Percentiles rank a stretch among this genome's conserved stretches.
Evolutionary conservation across 306 rosid genomes (phyloP).

Genomic region (Argentina anserina): DNA sequence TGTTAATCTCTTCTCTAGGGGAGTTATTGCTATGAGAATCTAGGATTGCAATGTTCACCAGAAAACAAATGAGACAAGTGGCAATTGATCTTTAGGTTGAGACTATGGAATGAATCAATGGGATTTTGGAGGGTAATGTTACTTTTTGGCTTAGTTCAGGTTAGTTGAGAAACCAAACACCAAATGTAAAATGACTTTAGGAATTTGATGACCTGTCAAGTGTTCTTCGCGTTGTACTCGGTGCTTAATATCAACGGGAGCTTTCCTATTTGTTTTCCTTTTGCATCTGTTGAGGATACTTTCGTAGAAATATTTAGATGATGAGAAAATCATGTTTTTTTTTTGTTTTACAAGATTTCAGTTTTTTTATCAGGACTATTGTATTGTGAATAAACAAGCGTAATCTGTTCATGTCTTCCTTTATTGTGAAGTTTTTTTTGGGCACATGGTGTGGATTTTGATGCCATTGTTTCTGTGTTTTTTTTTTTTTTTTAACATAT

Average conservation of each 20-base stretch:
- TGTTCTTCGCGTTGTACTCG: neutral
- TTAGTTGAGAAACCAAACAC: neutral
- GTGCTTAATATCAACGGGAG: too few species aligned
- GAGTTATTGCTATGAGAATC: neutral
- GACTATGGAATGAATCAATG: constrained; percentile 20
- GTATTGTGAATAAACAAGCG: neutral
- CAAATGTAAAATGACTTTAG: too few species aligned
- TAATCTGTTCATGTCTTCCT: neutral
- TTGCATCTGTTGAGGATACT: neutral
- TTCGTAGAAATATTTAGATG: neutral
- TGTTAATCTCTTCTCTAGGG: constrained; percentile 13
- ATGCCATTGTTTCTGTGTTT: neutral
- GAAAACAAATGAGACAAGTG: neutral
- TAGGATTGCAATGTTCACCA: constrained; percentile 12
- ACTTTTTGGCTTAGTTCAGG: constrained; percentile 24
- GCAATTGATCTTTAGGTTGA: constrained; percentile 1
- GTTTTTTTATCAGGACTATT: neutral
- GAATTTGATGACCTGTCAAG: neutral
- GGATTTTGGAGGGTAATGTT: neutral
- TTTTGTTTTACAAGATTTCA: neutral
- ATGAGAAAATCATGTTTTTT: neutral
- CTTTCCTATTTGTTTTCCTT: neutral
- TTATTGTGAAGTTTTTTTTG: neutral
- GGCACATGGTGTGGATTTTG: neutral
- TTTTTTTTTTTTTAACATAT: constrained; percentile 25